Evolutionary conservation across 1,139 yeast species (phyloP).

Genomic region (Saccharomyces hybrid): DNA sequence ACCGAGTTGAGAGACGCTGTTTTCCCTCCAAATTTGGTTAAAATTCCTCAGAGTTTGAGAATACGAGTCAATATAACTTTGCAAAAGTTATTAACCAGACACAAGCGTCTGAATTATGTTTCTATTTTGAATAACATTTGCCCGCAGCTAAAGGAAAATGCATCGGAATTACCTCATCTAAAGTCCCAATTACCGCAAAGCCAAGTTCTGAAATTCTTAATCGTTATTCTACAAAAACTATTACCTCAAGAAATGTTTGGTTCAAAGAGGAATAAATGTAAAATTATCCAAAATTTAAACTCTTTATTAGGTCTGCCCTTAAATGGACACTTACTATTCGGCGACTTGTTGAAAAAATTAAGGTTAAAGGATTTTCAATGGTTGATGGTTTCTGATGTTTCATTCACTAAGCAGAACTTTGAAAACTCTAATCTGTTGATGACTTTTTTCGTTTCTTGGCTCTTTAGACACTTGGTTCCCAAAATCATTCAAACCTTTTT

Average conservation of each 20-base stretch:
- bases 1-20: slow-evolving; percentile 9
- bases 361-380: slow-evolving; percentile 40
- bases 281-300: slow-evolving; percentile 37
- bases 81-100: slow-evolving; percentile 10
- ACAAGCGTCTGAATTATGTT: slow-evolving; percentile 4
- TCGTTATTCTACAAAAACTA: slow-evolving; percentile 39
- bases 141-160: slow-evolving; percentile 7
- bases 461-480: slow-evolving; percentile 43
- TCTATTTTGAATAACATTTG: slow-evolving; percentile 19
- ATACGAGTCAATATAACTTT: slow-evolving; percentile 7
- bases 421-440: slow-evolving; percentile 6
- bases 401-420: slow-evolving; percentile 6
- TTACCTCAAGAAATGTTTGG: slow-evolving; percentile 57
- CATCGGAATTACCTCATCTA: slow-evolving; percentile 8
- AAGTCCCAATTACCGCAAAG: slow-evolving; percentile 12
- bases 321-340: slow-evolving; percentile 30
- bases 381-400: slow-evolving; percentile 31
- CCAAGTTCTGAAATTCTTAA: slow-evolving; percentile 37
- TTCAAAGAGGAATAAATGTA: slow-evolving; percentile 39
- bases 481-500: slow-evolving; percentile 50
- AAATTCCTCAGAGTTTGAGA: not conserved
- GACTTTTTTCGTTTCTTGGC: slow-evolving; percentile 43
- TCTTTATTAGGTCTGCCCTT: slow-evolving; percentile 37
- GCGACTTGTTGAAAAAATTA: slow-evolving; percentile 31
- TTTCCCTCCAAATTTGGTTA: slow-evolving; percentile 7